Base-by-base conservation (phyloP, 306 rosid genomes). In the Cicer yamashitae region DNA sequence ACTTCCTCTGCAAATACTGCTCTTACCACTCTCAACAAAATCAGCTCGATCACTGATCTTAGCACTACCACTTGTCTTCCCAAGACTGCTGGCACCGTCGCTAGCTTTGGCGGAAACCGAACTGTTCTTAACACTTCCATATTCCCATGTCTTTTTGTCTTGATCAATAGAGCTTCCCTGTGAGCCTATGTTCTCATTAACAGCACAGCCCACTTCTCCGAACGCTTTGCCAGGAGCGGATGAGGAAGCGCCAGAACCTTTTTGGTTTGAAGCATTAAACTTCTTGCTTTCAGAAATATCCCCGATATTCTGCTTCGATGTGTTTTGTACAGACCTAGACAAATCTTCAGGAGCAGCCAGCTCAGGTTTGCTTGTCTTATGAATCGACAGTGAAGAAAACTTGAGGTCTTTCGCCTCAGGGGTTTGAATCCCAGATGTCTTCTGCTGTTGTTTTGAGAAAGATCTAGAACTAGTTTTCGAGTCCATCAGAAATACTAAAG, bases 1-100 rank as follows among this genome's bases (percentile, higher is more conserved):
- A 79, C 98, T 94, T 84, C 94, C 98, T 88, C 98, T 77, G 65
- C 94, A 87, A 81, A 91, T 87, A 76, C 98, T 94, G 86, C 97
- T 93, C 90, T 91, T 93, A 50, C 98, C 97, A 82, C 98, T 93
- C 86, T 93, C 98, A 14, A 89, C 93, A 75, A 89, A 91, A 74
- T 93, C 96, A 63, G 77, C 87, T 15, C 91, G 93, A 62, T 91
- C 96, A 43, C 98, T 93, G 66, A 93, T 85, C 89, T 91, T 94
- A 34, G 94, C 91, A 82, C 97, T 90, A 74, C 98, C 98, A 63
- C 97, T 91, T 12, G 90, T 89, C 92, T 93, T 93, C 41, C 82
- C 96, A 77, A 93, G 84, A 76, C 97, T 87, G 86, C 98, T 88
- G 56, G 93, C 82, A 54, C 96, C 96, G 57, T 91, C 96, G 18